Conservation (phyloP, 2,329 filamentous ascomycete species). For the Dothideomycetes sp. region DNA sequence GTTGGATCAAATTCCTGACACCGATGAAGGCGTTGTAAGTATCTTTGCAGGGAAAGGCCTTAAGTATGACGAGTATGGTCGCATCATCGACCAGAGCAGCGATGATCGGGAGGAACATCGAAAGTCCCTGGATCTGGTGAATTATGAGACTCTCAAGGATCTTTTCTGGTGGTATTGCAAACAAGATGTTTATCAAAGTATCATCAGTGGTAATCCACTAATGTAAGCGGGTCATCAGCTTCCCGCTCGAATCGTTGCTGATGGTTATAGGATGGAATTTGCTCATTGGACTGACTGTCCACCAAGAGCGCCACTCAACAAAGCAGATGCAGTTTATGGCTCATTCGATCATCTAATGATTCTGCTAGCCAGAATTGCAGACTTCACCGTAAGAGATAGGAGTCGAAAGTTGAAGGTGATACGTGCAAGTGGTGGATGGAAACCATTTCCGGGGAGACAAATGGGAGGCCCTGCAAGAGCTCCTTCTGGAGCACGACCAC, state of each 20-base stretch:
- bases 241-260: conserved; percentile 1
- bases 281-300: conserved; percentile 76
- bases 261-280: conserved; percentile 58
- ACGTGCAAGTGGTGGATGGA: conserved; percentile 48
- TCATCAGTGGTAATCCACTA: conserved; percentile 72
- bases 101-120: conserved; percentile 18
- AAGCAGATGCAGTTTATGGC: conserved; percentile 69
- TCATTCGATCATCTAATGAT: conserved; percentile 82
- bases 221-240: conserved; percentile 61
- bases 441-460: conserved; percentile 39
- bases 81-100: conserved; percentile 27
- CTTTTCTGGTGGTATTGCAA: conserved; percentile 95
- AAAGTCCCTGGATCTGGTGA: conserved; percentile 52
- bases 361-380: conserved; percentile 65
- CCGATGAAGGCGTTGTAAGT: conserved; percentile 48
- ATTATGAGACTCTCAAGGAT: conserved; percentile 72
- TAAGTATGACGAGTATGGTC: conserved; percentile 47
- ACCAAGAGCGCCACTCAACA: conserved; percentile 69
- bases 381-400: conserved; percentile 69
- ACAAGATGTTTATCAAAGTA: conserved; percentile 84
- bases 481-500: not conserved
- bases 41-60: conserved; percentile 46
- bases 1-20: conserved; percentile 28
- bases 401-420: conserved; percentile 63
- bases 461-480: conserved; percentile 22